Percentiles rank a stretch among this genome's conserved stretches.
These are phyloP conservation scores for Oryza coarctata DNA, from an alignment of 176 grass and related monocot species.

Conservation along the genomic window DNA sequence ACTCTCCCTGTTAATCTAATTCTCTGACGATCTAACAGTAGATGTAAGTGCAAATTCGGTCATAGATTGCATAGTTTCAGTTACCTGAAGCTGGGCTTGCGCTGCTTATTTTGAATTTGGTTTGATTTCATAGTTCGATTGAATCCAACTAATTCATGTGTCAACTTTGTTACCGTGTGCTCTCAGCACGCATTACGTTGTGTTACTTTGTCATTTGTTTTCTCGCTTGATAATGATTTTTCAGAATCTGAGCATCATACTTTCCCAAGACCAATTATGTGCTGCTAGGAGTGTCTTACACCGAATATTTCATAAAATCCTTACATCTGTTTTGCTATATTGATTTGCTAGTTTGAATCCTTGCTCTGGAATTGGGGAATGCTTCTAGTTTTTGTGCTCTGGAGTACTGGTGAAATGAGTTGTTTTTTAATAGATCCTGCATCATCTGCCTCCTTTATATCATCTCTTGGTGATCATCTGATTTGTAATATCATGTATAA, in stretches of 20 bases:
- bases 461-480: neutral
- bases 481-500: neutral
- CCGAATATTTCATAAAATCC: neutral
- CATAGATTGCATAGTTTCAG: neutral
- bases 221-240: neutral
- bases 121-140: neutral
- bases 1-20: neutral
- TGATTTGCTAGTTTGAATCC: neutral
- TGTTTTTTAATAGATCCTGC: neutral
- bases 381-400: neutral
- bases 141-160: conserved; percentile 1
- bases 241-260: neutral
- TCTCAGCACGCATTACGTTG: neutral
- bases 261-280: neutral
- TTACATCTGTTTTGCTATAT: neutral
- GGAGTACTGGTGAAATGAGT: neutral
- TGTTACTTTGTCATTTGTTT: neutral
- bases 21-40: neutral
- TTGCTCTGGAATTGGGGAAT: neutral
- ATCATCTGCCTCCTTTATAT: neutral
- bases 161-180: neutral
- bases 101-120: neutral
- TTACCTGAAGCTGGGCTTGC: neutral
- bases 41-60: neutral
- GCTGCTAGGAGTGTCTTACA: neutral